A percentile compares a stretch with the other conserved stretches of the same genome.
Conservation (phyloP, 2,329 filamentous ascomycete species). For the Colletotrichum orbiculare region DNA sequence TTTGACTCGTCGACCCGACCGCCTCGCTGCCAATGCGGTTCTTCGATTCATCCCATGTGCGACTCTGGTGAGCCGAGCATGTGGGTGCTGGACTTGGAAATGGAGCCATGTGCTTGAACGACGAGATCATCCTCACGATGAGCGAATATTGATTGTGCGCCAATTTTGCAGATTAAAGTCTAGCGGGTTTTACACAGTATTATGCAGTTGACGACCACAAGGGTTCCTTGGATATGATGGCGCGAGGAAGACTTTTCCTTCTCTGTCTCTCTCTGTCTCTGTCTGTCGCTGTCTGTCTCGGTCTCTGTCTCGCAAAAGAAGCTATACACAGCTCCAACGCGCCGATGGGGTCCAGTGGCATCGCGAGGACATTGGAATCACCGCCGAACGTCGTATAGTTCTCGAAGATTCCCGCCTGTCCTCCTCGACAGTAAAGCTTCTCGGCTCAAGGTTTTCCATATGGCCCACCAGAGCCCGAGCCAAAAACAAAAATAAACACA, state of each 20-base stretch:
- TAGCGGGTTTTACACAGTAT: background rate
- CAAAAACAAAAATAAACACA: slow-evolving; percentile 10
- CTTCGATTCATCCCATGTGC: background rate
- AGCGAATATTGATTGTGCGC: background rate
- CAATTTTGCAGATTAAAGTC: background rate
- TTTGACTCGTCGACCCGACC: slow-evolving; percentile 18
- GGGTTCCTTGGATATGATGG: background rate
- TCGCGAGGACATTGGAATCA: no score
- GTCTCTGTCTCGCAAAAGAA: background rate
- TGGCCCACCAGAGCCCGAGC: background rate
- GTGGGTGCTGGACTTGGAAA: background rate
- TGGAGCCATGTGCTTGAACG: background rate
- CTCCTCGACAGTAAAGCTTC: background rate
- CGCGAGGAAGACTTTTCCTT: background rate
- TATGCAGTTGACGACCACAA: no score
- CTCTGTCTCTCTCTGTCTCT: background rate
- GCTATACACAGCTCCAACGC: background rate
- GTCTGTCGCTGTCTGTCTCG: background rate
- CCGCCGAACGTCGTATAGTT: background rate
- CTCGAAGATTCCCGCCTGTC: slow-evolving; percentile 4
- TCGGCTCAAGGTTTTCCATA: background rate
- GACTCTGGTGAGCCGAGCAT: background rate
- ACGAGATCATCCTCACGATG: background rate
- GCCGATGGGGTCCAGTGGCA: background rate
- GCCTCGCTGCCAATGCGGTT: background rate